Percentiles rank a stretch among this genome's conserved stretches.
These are phyloP conservation scores for Xylariaceae sp. DNA, from an alignment of 2,329 filamentous ascomycete species.

Conservation along the genomic window DNA sequence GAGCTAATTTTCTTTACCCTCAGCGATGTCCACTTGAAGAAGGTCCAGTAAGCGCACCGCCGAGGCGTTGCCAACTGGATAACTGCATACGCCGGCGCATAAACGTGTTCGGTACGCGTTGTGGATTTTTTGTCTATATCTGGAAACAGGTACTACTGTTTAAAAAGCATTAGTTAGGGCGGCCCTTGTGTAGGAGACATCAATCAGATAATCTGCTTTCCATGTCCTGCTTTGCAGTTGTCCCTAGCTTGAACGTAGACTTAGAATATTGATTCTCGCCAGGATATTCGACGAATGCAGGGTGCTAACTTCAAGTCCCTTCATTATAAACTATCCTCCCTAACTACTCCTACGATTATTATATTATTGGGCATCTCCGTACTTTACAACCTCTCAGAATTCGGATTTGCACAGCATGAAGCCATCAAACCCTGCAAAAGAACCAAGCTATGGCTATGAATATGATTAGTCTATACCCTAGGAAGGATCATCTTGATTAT, in stretches of 20 bases:
- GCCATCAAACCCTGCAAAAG: no score
- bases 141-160: neutral
- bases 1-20: constrained; percentile 6
- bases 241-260: neutral
- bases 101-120: neutral
- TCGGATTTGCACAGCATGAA: no score
- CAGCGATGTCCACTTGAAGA: constrained; percentile 41
- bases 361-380: no score
- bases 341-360: no score
- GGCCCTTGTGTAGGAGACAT: neutral
- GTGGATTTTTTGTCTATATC: neutral
- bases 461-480: no score
- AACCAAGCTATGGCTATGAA: no score
- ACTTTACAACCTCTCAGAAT: no score
- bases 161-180: neutral
- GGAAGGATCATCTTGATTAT: no score
- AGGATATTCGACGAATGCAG: no score
- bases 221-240: neutral
- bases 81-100: constrained; percentile 12
- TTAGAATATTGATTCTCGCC: no score
- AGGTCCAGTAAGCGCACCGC: constrained; percentile 32
- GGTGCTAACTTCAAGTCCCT: no score
- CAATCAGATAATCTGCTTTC: neutral
- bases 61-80: neutral
- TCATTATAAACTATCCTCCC: no score